Conservation (phyloP, 139 green algal genomes). For the Chlamydomonas sp. region DNA sequence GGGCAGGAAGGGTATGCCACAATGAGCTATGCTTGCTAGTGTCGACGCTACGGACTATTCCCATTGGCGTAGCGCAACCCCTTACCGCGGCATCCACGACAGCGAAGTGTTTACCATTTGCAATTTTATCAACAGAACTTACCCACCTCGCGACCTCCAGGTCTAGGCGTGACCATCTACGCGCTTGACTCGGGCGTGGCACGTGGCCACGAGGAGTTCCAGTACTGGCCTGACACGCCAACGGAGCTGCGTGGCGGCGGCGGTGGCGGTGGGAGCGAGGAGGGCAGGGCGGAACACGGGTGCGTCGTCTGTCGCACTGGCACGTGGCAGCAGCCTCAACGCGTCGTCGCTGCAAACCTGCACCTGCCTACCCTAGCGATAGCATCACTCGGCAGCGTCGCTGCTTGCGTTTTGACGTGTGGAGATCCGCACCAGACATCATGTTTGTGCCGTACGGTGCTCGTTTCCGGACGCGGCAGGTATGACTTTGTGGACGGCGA, state of each 20-base stretch:
- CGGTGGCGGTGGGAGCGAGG: neutral
- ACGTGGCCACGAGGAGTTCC: slow-evolving; percentile 72
- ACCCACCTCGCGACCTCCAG: slow-evolving; percentile 1
- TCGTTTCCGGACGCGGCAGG: slow-evolving; percentile 1
- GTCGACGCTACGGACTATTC: no score
- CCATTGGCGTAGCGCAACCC: no score
- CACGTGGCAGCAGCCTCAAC: neutral
- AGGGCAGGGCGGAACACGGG: neutral
- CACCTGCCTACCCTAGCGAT: no score
- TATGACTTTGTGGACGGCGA: slow-evolving; percentile 75
- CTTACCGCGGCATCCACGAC: no score
- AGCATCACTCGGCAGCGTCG: neutral
- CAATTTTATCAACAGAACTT: neutral
- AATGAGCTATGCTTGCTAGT: no score
- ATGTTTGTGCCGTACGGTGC: no score
- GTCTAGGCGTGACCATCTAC: slow-evolving; percentile 78
- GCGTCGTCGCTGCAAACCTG: no score
- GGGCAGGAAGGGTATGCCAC: no score
- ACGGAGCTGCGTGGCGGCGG: neutral
- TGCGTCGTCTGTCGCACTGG: neutral
- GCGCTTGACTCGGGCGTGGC: slow-evolving; percentile 75
- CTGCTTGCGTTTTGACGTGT: neutral
- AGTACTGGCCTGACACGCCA: slow-evolving; percentile 5
- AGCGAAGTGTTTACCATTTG: neutral
- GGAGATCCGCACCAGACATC: neutral